Evolutionary conservation across 129 eudicot species (phyloP), one percentile per base, ranked within the genome.

Genomic region (Escallonia rubra): DNA sequence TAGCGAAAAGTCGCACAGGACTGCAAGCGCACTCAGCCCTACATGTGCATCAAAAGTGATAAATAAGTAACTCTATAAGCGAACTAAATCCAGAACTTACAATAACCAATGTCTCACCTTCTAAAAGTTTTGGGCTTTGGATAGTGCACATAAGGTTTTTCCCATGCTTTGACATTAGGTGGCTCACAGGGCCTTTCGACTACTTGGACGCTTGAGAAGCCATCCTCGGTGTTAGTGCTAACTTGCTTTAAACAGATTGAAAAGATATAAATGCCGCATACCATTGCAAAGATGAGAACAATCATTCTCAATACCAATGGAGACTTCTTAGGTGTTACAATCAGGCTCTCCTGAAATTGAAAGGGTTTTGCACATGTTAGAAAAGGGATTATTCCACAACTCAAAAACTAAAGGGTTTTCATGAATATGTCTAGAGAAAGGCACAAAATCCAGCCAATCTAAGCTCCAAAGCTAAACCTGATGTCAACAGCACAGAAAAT

Each of bases 11-110:
- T 44, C 91, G 80, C 61, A 91, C 97, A 50, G 97, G 96, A 70
- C 83, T 81, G 85, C 97, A 91, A n/a, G 82, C 80, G 78, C 97
- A 91, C 58, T 86, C 96, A 2, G 66, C 84, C 85, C 97, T 91
- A 73, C 42, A 74, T 11, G 66, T 57, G 59, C 41, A 57, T 62
- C 59, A 69, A 72, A 57, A 16, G 42, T 39, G 79, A 71, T 7
- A 52, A 41, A 68, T 79, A 67, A 76, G 77, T 41, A 61, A 58
- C n/a, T 64, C 43, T 41, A 9, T 3, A 13, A 15, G 10, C 45
- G 48, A 75, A 6, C 13, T 9, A 76, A 50, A 13, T 41, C 38
- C 43, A 14, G 66, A 55, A 54, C 8, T 45, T 23, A 59, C 14
- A 45, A 65, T 44, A 52, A 65, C 44, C 41, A 77, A 64, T 54